phyloP scores from a whole-genome alignment of 495 filamentous ascomycete species.

The Cercophora newfieldiana region DNA sequence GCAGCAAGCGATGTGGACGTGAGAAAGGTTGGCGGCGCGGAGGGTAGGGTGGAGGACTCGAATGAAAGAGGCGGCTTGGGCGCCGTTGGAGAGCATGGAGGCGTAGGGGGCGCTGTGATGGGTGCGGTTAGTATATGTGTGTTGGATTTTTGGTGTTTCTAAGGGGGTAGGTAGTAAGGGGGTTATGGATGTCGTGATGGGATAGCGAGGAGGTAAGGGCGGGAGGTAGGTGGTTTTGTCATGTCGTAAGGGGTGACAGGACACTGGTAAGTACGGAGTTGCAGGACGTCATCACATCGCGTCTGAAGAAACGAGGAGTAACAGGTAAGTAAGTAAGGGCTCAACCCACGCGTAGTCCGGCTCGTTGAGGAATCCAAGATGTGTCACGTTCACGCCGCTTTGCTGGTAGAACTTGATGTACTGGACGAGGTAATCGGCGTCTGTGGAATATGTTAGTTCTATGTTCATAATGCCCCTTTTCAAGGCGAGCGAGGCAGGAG shows the following conservation, averaged over 20 bases:
- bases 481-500: too few species aligned
- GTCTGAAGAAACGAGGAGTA: background rate
- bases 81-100: constrained; percentile 46
- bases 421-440: constrained; percentile 55
- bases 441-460: background rate
- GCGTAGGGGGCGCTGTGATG: constrained; percentile 40
- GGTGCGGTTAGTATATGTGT: background rate
- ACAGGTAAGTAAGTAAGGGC: background rate
- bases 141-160: constrained; percentile 6
- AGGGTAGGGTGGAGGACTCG: constrained; percentile 45
- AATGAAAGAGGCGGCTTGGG: constrained; percentile 52
- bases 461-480: too few species aligned
- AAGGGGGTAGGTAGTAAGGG: too few species aligned
- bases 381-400: constrained; percentile 48
- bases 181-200: background rate
- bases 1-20: constrained; percentile 49
- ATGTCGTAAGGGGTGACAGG: too few species aligned
- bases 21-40: constrained; percentile 33
- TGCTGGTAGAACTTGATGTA: constrained; percentile 51
- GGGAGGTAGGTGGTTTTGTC: background rate
- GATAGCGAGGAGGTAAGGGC: background rate
- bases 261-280: too few species aligned
- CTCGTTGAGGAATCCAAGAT: constrained; percentile 60
- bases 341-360: constrained; percentile 48
- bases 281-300: background rate